These are phyloP conservation scores for Serendipita sp. DNA, from an alignment of 768 basidiomycete genomes.

Conservation along the genomic window DNA sequence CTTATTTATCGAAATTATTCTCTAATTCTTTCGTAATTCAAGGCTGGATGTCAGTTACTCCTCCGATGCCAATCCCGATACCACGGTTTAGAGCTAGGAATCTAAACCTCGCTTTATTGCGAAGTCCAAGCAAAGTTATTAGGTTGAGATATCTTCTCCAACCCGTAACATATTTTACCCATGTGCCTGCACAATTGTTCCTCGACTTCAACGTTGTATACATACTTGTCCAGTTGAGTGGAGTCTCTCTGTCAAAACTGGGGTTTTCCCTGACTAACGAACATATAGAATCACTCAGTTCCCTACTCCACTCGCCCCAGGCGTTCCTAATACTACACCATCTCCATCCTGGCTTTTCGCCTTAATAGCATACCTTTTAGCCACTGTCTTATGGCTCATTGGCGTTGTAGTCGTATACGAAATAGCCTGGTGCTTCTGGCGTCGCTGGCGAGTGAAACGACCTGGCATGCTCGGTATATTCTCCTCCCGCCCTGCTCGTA, in stretches of 20 bases:
- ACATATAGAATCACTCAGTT: conserved; percentile 48
- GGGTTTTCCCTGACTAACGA: conserved; percentile 6
- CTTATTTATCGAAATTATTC: neutral
- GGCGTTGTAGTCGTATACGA: conserved; percentile 56
- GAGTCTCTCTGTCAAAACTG: neutral
- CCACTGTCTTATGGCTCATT: conserved; percentile 61
- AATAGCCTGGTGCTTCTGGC: conserved; percentile 15
- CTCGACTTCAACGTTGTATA: conserved; percentile 83
- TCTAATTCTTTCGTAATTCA: neutral
- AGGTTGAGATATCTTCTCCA: neutral
- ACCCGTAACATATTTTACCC: neutral
- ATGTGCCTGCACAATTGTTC: conserved; percentile 47
- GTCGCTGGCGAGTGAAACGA: conserved; percentile 32
- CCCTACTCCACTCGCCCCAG: conserved; percentile 52
- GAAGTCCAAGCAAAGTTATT: conserved; percentile 6
- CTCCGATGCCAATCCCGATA: conserved; percentile 50
- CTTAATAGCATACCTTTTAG: conserved; percentile 67
- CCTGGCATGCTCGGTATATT: conserved; percentile 73
- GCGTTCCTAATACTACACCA: conserved; percentile 52
- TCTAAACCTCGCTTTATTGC: conserved; percentile 3
- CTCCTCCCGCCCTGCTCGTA: conserved; percentile 63
- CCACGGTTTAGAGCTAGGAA: conserved; percentile 31
- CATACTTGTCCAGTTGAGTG: conserved; percentile 64
- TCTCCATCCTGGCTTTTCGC: conserved; percentile 57
- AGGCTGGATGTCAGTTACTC: conserved; percentile 2